Evolutionary conservation across 805 yeast species (phyloP).

Genomic region (Suhomyces pyralidae): DNA sequence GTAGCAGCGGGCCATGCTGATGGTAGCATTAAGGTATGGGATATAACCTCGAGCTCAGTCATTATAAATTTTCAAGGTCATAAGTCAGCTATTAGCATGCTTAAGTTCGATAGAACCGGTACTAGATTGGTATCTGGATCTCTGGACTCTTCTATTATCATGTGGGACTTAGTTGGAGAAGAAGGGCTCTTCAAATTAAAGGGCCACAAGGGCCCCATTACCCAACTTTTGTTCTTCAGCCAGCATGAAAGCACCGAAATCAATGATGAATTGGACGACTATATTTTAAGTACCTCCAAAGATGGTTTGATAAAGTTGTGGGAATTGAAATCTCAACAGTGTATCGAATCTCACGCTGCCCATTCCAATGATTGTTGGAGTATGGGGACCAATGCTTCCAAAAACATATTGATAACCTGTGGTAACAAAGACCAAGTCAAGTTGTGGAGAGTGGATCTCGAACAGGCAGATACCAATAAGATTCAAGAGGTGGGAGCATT

Average conservation of each 20-base stretch:
- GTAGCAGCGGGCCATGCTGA: slow-evolving; percentile 88
- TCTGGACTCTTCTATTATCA: slow-evolving; percentile 73
- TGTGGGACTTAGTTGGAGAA: slow-evolving; percentile 96
- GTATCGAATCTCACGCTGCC: slow-evolving; percentile 92
- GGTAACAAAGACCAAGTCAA: slow-evolving; percentile 81
- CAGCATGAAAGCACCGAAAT: slow-evolving; percentile 17
- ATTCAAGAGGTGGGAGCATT: slow-evolving; percentile 56
- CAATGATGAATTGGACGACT: slow-evolving; percentile 60
- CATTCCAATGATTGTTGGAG: slow-evolving; percentile 95
- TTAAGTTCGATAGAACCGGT: slow-evolving; percentile 76
- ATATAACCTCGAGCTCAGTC: slow-evolving; percentile 72
- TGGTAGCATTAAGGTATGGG: slow-evolving; percentile 92
- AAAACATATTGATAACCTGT: slow-evolving; percentile 57
- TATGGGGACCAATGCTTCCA: slow-evolving; percentile 47
- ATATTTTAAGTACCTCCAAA: slow-evolving; percentile 73
- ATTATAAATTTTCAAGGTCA: slow-evolving; percentile 89
- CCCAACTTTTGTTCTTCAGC: slow-evolving; percentile 60
- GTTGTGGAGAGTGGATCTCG: slow-evolving; percentile 72
- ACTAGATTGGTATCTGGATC: slow-evolving; percentile 86
- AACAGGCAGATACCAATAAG: slow-evolving; percentile 49
- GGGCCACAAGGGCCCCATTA: slow-evolving; percentile 87
- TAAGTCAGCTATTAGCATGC: slow-evolving; percentile 66
- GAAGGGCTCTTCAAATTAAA: slow-evolving; percentile 80
- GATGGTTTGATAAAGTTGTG: slow-evolving; percentile 92
- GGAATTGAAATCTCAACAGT: slow-evolving; percentile 87